Evolutionary conservation across 176 grass and related monocot genomes (phyloP).

Genomic region (Bothriochloa decipiens): DNA sequence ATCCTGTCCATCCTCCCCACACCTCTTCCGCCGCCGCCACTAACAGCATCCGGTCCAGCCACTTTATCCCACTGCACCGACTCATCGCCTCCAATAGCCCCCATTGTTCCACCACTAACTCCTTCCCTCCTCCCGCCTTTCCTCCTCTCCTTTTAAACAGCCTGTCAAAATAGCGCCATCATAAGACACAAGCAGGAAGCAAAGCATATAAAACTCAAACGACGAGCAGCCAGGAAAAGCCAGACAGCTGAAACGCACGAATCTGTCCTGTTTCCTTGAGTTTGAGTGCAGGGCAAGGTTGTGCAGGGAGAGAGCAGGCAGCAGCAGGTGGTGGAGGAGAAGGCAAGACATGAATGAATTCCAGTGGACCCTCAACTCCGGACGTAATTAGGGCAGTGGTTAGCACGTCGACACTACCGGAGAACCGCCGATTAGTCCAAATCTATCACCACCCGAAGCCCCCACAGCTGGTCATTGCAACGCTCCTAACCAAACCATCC

Average conservation of each 20-base stretch:
- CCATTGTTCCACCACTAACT: constrained; percentile 53
- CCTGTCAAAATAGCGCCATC: constrained; percentile 36
- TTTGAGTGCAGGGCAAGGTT: constrained; percentile 55
- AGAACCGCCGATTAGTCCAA: constrained; percentile 45
- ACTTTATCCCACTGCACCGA: constrained; percentile 55
- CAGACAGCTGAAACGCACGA: constrained; percentile 26
- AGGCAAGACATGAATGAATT: constrained; percentile 40
- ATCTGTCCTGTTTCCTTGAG: constrained; percentile 48
- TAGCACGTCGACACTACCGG: constrained; percentile 54
- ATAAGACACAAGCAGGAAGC: constrained; percentile 38
- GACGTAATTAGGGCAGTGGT: constrained; percentile 53
- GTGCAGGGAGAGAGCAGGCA: constrained; percentile 22
- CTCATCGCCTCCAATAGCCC: constrained; percentile 66
- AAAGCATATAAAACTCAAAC: constrained; percentile 41
- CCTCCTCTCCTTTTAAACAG: constrained; percentile 45
- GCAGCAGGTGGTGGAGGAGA: constrained; percentile 49
- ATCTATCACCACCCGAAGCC: background rate
- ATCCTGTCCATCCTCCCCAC: constrained; percentile 71
- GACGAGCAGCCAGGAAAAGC: constrained; percentile 21
- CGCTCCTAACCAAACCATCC: background rate
- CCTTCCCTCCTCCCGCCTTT: background rate
- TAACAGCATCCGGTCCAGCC: constrained; percentile 41
- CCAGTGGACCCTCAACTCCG: constrained; percentile 38
- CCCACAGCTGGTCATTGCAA: background rate
- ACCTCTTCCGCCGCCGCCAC: constrained; percentile 24